A percentile compares a stretch with the other conserved stretches of the same genome.
phyloP scores from a whole-genome alignment of 139 green algal genomes.

The Klebsormidium nitens region DNA sequence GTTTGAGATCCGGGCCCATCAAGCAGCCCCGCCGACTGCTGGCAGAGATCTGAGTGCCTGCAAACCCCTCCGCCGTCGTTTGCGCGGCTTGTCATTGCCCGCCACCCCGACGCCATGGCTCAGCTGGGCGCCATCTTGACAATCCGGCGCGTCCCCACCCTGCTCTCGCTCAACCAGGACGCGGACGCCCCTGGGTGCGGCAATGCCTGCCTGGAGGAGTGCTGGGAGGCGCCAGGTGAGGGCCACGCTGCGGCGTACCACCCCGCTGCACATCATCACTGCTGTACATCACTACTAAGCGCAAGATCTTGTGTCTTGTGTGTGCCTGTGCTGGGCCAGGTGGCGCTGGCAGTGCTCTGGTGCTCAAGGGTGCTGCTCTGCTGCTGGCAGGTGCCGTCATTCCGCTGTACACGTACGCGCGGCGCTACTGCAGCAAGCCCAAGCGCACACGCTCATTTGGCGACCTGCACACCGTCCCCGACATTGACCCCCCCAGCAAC shows the following conservation, averaged over 20 bases:
- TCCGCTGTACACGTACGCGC: conserved; percentile 1
- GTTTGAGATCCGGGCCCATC: too few species aligned
- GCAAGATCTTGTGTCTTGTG: background rate
- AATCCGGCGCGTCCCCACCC: conserved; percentile 16
- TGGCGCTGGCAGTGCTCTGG: background rate
- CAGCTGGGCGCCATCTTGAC: too few species aligned
- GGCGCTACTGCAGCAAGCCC: conserved; percentile 1
- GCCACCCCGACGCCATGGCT: too few species aligned
- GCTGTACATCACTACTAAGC: background rate
- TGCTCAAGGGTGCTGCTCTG: background rate
- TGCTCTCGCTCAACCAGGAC: conserved; percentile 30
- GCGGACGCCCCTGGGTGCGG: conserved; percentile 17
- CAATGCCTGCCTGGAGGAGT: conserved; percentile 22
- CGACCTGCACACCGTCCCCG: background rate
- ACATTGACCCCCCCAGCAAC: background rate
- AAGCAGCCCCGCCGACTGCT: too few species aligned
- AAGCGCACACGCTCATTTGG: background rate
- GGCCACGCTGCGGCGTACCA: background rate
- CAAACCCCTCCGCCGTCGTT: too few species aligned
- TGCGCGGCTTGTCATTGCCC: too few species aligned
- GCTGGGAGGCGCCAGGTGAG: conserved; percentile 1
- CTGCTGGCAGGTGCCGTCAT: background rate
- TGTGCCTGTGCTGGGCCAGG: background rate
- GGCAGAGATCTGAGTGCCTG: too few species aligned
- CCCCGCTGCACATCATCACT: background rate